A percentile compares a stretch with the other conserved stretches of the same genome.
Evolutionary conservation across 805 yeast species (phyloP).

Genomic region (Kurtzmaniella fragi): DNA sequence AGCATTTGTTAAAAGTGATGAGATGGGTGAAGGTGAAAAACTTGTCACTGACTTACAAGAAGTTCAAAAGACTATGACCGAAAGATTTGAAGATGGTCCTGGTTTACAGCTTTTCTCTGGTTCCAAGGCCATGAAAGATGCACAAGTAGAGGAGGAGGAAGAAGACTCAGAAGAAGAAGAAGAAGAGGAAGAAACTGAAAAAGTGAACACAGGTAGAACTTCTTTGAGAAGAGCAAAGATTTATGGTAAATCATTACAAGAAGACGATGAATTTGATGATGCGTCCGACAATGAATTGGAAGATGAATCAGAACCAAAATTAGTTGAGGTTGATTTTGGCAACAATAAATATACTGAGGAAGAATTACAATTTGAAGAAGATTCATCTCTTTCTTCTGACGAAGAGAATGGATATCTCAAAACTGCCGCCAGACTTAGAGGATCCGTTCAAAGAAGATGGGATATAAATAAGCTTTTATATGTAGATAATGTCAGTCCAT

Average conservation of each 20-base stretch:
- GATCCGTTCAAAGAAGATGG: conserved; percentile 56
- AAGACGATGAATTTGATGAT: conserved; percentile 40
- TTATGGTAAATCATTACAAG: conserved; percentile 49
- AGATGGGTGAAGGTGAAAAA: conserved; percentile 80
- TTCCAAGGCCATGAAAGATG: conserved; percentile 43
- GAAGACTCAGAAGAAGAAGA: conserved; percentile 30
- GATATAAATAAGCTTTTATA: conserved; percentile 79
- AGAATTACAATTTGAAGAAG: conserved; percentile 41
- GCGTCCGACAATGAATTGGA: conserved; percentile 39
- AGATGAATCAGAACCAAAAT: conserved; percentile 32
- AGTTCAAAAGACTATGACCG: conserved; percentile 55
- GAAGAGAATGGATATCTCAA: conserved; percentile 34
- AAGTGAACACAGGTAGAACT: conserved; percentile 57
- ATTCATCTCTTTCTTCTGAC: conserved; percentile 40
- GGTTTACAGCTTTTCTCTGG: conserved; percentile 74
- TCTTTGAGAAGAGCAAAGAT: conserved; percentile 57
- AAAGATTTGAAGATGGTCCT: conserved; percentile 53
- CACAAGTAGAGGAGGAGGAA: conserved; percentile 32
- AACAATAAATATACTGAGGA: conserved; percentile 27
- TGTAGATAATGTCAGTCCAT: conserved; percentile 70
- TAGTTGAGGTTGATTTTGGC: conserved; percentile 46
- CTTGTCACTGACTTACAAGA: conserved; percentile 78
- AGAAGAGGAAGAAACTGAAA: conserved; percentile 17
- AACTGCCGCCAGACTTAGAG: conserved; percentile 59
- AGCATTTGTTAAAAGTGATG: conserved; percentile 58